Evolutionary conservation across 192 early-diverging fungal genomes (phyloP), one percentile per base, ranked within the genome.

Genomic region (Podila epigama): DNA sequence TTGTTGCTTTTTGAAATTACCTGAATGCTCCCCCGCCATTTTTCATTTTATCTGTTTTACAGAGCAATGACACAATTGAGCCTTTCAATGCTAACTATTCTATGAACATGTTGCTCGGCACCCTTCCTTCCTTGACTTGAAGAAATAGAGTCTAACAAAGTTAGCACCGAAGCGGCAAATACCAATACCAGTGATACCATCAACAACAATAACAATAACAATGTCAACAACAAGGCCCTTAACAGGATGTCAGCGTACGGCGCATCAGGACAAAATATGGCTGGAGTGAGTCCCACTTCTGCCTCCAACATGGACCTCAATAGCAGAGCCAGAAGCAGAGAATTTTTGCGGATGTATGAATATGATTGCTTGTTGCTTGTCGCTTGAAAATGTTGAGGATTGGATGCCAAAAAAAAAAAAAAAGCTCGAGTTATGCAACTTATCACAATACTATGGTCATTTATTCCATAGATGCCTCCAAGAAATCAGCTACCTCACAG

Each of bases 311-410:
- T 64, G 39, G 73, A 77, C 52, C 73, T 60, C 7, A 54, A 41
- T 7, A 66, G 73, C 40, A 77, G 73, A 59, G 73, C 73, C 33
- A 77, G 68, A 56, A 77, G 73, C 73, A 63, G 73, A 42, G 73
- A 77, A 57, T 77, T 77, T 63, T 52, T 77, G 44, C 63, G 73
- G 39, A 68, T 77, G 73, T 68, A 77, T 63, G 73, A 6, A 2
- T 27, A 11, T 11, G 13, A 56, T 8, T 42, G 48, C 8, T 41
- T 58, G 8, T 15, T 33, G 3, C 27, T 34, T 40, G 10, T 16
- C 18, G n/a, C 36, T 51, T 11, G 15, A 16, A 25, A 28, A 2
- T 60, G 18, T 42, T 34, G 32, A 33, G 3, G 5, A 29, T 32
- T 29, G 25, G 3, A 32, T 33, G 9, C 59, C 10, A 35, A 37